phyloP scores from a whole-genome alignment of 2,329 filamentous ascomycete genomes.

The Xylariales sp. region DNA sequence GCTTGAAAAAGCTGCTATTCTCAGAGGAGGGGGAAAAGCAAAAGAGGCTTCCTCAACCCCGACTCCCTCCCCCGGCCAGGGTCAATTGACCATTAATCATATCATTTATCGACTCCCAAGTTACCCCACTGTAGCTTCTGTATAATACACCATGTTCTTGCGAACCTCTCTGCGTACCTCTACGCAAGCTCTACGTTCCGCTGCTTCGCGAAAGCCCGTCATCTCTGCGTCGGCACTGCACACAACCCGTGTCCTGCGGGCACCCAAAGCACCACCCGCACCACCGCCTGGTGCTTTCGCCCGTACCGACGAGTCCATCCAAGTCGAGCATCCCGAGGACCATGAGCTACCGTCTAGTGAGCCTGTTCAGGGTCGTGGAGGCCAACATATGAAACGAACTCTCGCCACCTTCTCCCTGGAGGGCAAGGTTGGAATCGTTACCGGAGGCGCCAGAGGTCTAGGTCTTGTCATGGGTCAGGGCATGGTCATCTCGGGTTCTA shows the following conservation, averaged over 20 bases:
- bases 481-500: constrained; percentile 80
- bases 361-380: constrained; percentile 71
- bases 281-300: constrained; percentile 60
- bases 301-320: constrained; percentile 73
- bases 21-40: too few relatives aligned
- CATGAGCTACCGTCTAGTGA: constrained; percentile 65
- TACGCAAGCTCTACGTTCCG: constrained; percentile 1
- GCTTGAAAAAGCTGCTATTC: too few relatives aligned
- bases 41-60: too few relatives aligned
- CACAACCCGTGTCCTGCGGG: constrained; percentile 19
- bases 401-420: constrained; percentile 84
- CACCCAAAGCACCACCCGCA: constrained; percentile 19
- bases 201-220: not conserved
- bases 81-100: not conserved
- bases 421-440: constrained; percentile 78
- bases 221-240: constrained; percentile 12
- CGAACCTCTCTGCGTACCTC: constrained; percentile 1
- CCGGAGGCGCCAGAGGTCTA: constrained; percentile 83
- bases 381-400: constrained; percentile 79
- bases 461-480: constrained; percentile 92
- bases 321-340: constrained; percentile 74
- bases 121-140: not conserved
- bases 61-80: too few relatives aligned
- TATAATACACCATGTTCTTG: constrained; percentile 4
- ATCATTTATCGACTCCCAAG: not conserved